Base-by-base conservation (phyloP, 768 basidiomycete genomes). In the Lactarius trivialis region DNA sequence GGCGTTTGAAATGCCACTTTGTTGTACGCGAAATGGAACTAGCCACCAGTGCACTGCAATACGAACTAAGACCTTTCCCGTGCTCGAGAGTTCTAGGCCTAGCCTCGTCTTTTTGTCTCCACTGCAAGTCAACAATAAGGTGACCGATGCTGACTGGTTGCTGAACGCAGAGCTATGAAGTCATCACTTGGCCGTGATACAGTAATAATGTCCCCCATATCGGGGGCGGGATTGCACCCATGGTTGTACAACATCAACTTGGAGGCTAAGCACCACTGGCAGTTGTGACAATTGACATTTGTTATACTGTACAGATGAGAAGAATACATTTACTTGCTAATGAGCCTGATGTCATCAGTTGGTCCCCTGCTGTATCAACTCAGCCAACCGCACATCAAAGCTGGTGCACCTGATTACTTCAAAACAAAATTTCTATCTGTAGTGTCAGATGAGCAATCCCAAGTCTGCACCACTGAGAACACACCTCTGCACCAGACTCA, bases 401-500 rank as follows among this genome's bases (percentile, higher is more conserved):
- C 32, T 19, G 21, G 60, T 9, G 7, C 48, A 60, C 12, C 11
- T 50, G 7, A 55, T 28, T 1, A 49, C 45, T 32, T 55, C 36
- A 4, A 63, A 43, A n/a, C 9, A 6, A 0, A 59, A 3, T n/a
- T n/a, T 33, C 62, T 63, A 24, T 6, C 14, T 1, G 45, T 26
- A 15, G 39, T 28, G 11, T 55, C 26, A 59, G 21, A 32, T 7
- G 11, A 9, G 9, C 21, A 8, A 12, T n/a, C 24, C 3, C 39
- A 37, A 24, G 6, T 21, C n/a, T 11, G 48, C 3, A 37, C 26
- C 39, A 14, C 2, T 11, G 21, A 24, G 45, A 30, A 37, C 56
- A 7, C 21, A 63, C 61, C 58, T 63, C 58, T n/a, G 49, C 15
- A 7, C 58, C 62, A 6, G 36, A 49, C 17, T 14, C 11, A 6